Base-by-base conservation (phyloP, 1,139 yeast species). In the Diutina pseudorugosa region DNA sequence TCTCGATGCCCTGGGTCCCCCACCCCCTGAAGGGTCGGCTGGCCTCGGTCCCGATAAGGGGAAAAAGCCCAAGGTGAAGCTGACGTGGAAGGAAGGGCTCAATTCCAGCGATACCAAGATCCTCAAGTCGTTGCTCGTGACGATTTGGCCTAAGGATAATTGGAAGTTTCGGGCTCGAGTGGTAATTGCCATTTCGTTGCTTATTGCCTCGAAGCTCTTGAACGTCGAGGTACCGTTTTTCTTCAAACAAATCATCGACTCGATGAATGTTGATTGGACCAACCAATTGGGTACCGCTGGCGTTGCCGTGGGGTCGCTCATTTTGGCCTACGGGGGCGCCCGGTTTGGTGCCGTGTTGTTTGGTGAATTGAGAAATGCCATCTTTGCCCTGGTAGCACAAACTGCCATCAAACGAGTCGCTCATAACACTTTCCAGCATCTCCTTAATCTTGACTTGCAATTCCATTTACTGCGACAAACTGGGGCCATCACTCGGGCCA, bases 161-260 rank as follows among this genome's bases (percentile, higher is more conserved):
- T 71, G 79, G 4, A 76, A 83, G 52, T 89, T 88, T 57, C 85
- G 82, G 62, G 62, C 79, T 42, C 72, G 99, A 51, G 98, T 93
- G 0, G 68, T 85, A 0, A 59, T 85, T 8, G 97, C 98, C 0
- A 65, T 93, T 27, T 62, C 82, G 0, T 68, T 93, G 53, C 75
- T 93, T 57, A 77, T 94, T 6, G 82, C 82, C 0, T 86, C 97
- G 30, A 93, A 93, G 65, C 62, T 93, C 7, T 72, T 93, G 50
- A 94, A 91, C 64, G 96, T 93, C 5, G 96, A 93, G 65, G 98
- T 93, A 3, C 99, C 99, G 0, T 91, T 93, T 62, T 89, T 80
- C 66, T 93, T 93, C 75, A 94, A 93, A 63, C 77, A 79, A 49
- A 91, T 90, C 52, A 83, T 93, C 50, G 98, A 93, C 68, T 80